A percentile compares a stretch with the other conserved stretches of the same genome.
These are phyloP conservation scores for Penicillium decumbens DNA, from an alignment of 2,329 filamentous ascomycete genomes.

Conservation along the genomic window DNA sequence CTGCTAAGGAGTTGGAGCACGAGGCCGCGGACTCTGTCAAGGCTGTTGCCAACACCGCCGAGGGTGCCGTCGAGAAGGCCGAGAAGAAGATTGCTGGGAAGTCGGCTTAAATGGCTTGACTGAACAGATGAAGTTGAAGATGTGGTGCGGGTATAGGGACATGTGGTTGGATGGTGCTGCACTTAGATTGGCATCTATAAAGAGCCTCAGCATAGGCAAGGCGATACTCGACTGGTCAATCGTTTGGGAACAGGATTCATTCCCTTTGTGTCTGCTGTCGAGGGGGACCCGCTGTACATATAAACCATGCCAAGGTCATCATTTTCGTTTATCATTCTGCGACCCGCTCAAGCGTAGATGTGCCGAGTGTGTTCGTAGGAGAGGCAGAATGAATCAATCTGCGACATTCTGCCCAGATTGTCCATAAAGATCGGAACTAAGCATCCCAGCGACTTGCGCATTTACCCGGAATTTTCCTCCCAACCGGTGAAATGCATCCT, in stretches of 20 bases:
- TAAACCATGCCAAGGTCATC: constrained; percentile 15
- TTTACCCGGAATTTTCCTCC: constrained; percentile 21
- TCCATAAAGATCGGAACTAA: not conserved
- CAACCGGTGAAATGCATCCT: constrained; percentile 17
- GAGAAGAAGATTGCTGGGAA: constrained; percentile 27
- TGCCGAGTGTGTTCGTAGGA: not conserved
- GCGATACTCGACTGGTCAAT: not conserved
- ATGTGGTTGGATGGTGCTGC: constrained; percentile 1
- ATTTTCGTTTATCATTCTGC: constrained; percentile 7
- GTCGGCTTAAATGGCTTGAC: constrained; percentile 12
- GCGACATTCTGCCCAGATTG: not conserved
- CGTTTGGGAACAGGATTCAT: not conserved
- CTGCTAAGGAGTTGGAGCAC: constrained; percentile 38
- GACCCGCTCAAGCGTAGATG: not conserved
- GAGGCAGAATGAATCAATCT: not conserved
- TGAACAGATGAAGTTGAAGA: not conserved
- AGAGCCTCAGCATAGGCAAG: not conserved
- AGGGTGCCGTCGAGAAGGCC: constrained; percentile 30
- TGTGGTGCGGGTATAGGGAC: constrained; percentile 3
- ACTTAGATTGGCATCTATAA: constrained; percentile 11
- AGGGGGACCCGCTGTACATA: constrained; percentile 21
- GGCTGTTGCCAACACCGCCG: constrained; percentile 27
- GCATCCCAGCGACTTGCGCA: not conserved
- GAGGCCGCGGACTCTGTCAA: constrained; percentile 37
- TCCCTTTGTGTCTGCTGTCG: constrained; percentile 1